phyloP scores from a whole-genome alignment of 2,329 filamentous ascomycete species.

The Penicillium concentricum region DNA sequence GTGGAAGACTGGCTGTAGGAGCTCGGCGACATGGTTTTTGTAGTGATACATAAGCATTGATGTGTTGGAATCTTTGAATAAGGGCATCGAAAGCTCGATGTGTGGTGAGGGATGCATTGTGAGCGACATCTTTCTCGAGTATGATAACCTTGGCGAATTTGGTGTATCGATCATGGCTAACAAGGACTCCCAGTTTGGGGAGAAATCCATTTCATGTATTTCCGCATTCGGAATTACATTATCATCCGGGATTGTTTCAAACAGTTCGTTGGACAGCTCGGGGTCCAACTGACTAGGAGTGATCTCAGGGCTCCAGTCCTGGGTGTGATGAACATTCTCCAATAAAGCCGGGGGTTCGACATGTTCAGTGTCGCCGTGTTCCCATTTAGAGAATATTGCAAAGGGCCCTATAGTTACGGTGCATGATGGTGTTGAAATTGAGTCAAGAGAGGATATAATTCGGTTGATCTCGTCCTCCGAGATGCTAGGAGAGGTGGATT shows the following conservation, averaged over 20 bases:
- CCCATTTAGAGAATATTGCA: neutral
- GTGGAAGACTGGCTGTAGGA: constrained; percentile 12
- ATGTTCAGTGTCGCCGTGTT: neutral
- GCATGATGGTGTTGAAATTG: neutral
- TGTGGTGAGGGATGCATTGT: neutral
- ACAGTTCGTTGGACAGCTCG: neutral
- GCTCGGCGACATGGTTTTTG: constrained; percentile 11
- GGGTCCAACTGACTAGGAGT: neutral
- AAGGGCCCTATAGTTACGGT: constrained; percentile 8
- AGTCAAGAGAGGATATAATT: constrained; percentile 4
- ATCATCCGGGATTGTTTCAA: neutral
- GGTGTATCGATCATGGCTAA: neutral
- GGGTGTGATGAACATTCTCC: neutral
- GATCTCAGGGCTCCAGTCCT: neutral
- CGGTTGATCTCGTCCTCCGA: constrained; percentile 3
- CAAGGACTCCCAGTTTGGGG: neutral
- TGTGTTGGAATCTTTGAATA: constrained; percentile 2
- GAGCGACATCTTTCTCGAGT: neutral
- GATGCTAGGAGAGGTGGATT: neutral
- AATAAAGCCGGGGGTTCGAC: neutral
- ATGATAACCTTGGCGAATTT: neutral
- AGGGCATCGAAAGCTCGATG: neutral
- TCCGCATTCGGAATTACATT: neutral
- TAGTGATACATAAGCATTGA: constrained; percentile 10
- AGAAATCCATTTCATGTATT: neutral